These are phyloP conservation scores for Vachellia collinsii DNA, from an alignment of 306 rosid species.

Conservation along the genomic window DNA sequence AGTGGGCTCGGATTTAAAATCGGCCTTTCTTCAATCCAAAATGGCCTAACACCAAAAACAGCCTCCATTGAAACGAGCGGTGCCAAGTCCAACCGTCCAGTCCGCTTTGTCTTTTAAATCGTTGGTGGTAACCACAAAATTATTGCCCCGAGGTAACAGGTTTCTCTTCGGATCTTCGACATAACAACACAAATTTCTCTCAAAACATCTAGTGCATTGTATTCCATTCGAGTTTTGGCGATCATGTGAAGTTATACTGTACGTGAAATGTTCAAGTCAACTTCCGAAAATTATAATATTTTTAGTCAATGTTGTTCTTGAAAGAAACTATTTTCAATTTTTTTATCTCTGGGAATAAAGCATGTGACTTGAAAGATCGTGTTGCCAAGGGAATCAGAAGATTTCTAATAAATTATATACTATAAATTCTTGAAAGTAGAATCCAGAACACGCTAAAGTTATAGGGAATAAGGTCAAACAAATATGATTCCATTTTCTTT, in stretches of 20 bases:
- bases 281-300: not conserved
- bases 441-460: not conserved
- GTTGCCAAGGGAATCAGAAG: not conserved
- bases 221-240: not conserved
- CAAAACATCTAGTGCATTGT: too few species aligned
- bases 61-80: too few species aligned
- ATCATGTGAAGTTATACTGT: not conserved
- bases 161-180: too few species aligned
- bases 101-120: too few species aligned
- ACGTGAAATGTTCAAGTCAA: not conserved
- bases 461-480: conserved; percentile 36
- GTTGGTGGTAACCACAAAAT: too few species aligned
- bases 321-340: not conserved
- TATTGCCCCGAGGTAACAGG: too few species aligned
- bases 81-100: too few species aligned
- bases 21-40: too few species aligned
- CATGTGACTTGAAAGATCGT: not conserved
- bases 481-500: conserved; percentile 73
- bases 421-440: conserved; percentile 14
- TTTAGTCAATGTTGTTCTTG: not conserved
- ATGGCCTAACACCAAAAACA: too few species aligned
- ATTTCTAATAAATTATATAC: conserved; percentile 23
- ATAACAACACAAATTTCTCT: too few species aligned
- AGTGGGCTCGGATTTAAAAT: too few species aligned
- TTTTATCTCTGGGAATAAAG: not conserved